Percentiles rank a stretch among this genome's conserved stretches.
These are phyloP conservation scores for Immersiporthe knoxdaviesiana DNA, from an alignment of 2,329 filamentous ascomycete genomes.

Conservation along the genomic window DNA sequence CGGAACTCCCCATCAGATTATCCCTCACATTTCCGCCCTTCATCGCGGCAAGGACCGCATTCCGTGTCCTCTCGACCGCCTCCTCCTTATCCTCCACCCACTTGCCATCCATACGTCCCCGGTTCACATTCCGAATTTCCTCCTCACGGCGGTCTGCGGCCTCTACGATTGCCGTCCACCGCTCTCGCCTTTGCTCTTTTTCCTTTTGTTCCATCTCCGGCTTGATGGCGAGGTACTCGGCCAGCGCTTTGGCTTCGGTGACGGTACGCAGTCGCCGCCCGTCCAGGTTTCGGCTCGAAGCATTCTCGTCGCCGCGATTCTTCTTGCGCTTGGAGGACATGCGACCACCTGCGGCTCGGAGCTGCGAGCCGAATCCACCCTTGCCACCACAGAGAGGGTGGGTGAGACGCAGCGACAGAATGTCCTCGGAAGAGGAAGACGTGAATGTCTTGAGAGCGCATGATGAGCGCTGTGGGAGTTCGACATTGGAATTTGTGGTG, in stretches of 20 bases:
- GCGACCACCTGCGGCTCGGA: constrained; percentile 93
- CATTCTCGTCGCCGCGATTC: constrained; percentile 81
- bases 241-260: constrained; percentile 91
- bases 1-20: constrained; percentile 58
- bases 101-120: constrained; percentile 77
- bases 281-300: constrained; percentile 90
- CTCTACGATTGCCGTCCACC: constrained; percentile 89
- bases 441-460: constrained; percentile 63
- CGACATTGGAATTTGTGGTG: constrained; percentile 79
- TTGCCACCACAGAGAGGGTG: constrained; percentile 88
- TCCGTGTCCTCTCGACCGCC: constrained; percentile 78
- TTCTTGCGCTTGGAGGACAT: constrained; percentile 95
- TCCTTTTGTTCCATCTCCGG: constrained; percentile 97
- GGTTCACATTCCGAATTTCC: constrained; percentile 75
- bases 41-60: constrained; percentile 73
- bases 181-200: constrained; percentile 79
- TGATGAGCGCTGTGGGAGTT: constrained; percentile 60
- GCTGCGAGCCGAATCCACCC: constrained; percentile 95
- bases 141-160: constrained; percentile 81
- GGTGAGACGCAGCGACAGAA: constrained; percentile 82
- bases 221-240: constrained; percentile 93
- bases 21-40: constrained; percentile 66
- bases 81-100: constrained; percentile 97
- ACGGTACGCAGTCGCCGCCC: constrained; percentile 88
- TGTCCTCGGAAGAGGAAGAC: constrained; percentile 57